Conservation (phyloP, 2,329 filamentous ascomycete species). For the Dactylonectria macrodidyma region DNA sequence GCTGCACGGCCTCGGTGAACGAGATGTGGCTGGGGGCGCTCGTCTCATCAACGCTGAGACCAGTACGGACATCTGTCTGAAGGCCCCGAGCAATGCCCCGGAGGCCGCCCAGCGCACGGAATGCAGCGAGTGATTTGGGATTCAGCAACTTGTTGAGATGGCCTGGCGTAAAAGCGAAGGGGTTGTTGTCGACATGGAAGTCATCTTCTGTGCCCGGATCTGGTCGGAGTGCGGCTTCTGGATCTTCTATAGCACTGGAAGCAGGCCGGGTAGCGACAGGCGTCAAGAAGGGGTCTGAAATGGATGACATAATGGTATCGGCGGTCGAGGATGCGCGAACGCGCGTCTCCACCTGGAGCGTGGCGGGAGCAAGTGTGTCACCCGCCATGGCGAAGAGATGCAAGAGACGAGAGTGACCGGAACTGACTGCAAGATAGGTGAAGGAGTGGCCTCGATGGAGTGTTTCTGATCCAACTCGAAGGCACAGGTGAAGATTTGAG, state of each 20-base stretch:
- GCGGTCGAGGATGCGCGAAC: not conserved
- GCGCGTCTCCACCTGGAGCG: not conserved
- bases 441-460: not conserved
- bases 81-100: slow-evolving; percentile 82
- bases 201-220: slow-evolving; percentile 81
- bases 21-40: slow-evolving; percentile 72
- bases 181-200: slow-evolving; percentile 81
- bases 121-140: slow-evolving; percentile 86
- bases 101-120: slow-evolving; percentile 82
- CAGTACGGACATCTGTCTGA: slow-evolving; percentile 76
- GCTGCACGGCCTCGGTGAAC: slow-evolving; percentile 74
- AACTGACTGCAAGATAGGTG: not conserved
- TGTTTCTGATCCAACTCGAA: not conserved
- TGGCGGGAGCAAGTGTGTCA: not conserved
- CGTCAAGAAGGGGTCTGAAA: not conserved
- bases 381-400: not conserved
- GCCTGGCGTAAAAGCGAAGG: slow-evolving; percentile 85
- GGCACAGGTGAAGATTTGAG: not conserved
- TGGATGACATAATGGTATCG: not conserved
- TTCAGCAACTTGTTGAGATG: slow-evolving; percentile 87
- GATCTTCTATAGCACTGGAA: not conserved
- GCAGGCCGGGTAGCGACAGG: not conserved
- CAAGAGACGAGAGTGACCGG: not conserved
- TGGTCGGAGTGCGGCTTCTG: slow-evolving; percentile 66
- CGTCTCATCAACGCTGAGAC: slow-evolving; percentile 82